These are phyloP conservation scores for Rosellinia necatrix DNA, from an alignment of 2,329 filamentous ascomycete species.

Conservation along the genomic window DNA sequence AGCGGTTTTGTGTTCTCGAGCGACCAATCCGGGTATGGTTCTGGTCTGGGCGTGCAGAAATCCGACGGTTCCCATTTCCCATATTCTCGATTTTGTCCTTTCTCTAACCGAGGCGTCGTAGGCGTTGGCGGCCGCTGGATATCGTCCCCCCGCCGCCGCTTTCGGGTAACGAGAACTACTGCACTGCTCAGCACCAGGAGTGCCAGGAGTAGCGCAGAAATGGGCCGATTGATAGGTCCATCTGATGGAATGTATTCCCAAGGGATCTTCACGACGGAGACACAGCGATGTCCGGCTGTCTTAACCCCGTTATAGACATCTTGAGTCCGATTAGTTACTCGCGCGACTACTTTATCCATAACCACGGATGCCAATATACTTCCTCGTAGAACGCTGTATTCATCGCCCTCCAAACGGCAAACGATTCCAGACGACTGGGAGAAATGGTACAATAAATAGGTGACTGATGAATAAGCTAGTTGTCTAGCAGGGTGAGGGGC, in stretches of 20 bases:
- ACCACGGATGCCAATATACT: neutral
- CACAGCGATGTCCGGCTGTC: conserved; percentile 20
- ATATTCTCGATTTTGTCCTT: conserved; percentile 34
- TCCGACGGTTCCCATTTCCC: conserved; percentile 39
- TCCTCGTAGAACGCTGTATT: no score
- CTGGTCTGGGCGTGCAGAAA: conserved; percentile 36
- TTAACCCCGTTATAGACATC: conserved; percentile 24
- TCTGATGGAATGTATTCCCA: conserved; percentile 17
- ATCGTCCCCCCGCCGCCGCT: conserved; percentile 17
- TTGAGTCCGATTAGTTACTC: conserved; percentile 19
- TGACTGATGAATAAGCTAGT: neutral
- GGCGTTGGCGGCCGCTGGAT: conserved; percentile 31
- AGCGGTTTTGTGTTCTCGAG: conserved; percentile 71
- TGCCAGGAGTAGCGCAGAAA: conserved; percentile 23
- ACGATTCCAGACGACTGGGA: neutral
- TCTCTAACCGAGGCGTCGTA: conserved; percentile 35
- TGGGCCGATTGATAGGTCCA: conserved; percentile 11
- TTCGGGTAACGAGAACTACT: conserved; percentile 27
- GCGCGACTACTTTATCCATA: conserved; percentile 21
- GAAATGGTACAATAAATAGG: neutral
- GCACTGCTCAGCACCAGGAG: conserved; percentile 28
- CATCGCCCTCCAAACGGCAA: no score
- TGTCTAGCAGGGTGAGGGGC: conserved; percentile 3
- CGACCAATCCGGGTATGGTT: conserved; percentile 71
- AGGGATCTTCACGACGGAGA: conserved; percentile 23